Evolutionary conservation across 768 basidiomycete species (phyloP), one percentile per base, ranked within the genome.

Genomic region (Trichaptum fuscoviolaceum): DNA sequence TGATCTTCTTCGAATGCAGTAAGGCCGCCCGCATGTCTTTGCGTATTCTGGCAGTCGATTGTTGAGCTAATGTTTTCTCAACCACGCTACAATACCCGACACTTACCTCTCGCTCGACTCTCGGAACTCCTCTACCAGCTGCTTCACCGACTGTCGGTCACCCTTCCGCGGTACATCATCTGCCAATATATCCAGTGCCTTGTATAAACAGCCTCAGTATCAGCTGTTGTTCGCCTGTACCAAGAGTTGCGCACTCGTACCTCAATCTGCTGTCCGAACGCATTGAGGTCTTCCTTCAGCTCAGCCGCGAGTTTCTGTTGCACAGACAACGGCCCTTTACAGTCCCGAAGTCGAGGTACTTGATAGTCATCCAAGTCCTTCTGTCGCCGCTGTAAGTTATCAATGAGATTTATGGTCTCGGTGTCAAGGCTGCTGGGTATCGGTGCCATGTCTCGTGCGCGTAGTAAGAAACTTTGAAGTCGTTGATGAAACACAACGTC

Each of bases 291-390:
- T 64, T 90, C 89, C 34, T 92, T 81, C 66, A 95, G 75, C 72
- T 94, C 93, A 4, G 85, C 86, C 0, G 87, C 87, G 64, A 90
- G 80, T 62, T 86, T 83, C 72, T 94, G 89, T 70, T 96, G 95
- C 2, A 85, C 72, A 0, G 82, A 74, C 10, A 92, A 78, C 0
- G 94, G 89, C 0, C 91, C 93, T 9, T 76, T 79, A 74, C 92
- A 96, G 63, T 79, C 72, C 9, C 83, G 81, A 63, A 97, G 79
- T 1, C 90, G 85, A 0, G 93, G 91, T 35, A 97, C 82, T 75
- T 94, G 91, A 70, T 87, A 87, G 12, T 87, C 79, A 2, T 79
- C 71, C 7, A 96, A 74, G 76, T 95, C 92, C 2, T 76, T 82
- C 67, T 86, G 80, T 10, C 85, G 81, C 25, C 92, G 80, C 59